Conservation (phyloP, 139 green algal genomes). For the Tetratostichococcus sp. region DNA sequence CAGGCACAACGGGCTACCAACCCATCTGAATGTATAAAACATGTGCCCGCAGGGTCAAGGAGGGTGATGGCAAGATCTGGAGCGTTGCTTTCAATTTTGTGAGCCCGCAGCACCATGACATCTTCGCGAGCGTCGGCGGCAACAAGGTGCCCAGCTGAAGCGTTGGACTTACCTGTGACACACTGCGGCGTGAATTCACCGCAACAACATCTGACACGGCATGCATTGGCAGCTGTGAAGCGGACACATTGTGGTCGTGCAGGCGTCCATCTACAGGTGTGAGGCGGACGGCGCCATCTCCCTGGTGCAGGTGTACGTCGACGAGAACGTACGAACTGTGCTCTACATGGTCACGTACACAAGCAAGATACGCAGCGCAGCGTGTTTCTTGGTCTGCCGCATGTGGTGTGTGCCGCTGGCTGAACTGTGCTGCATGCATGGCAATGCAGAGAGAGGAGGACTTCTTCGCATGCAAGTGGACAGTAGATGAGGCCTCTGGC, state of each 20-base stretch:
- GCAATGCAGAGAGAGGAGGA: slow-evolving; percentile 38
- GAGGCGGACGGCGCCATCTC: slow-evolving; percentile 36
- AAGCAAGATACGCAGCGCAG: too few species aligned
- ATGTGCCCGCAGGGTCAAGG: neutral
- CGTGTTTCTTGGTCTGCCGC: too few species aligned
- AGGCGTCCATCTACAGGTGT: slow-evolving; percentile 67
- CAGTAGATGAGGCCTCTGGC: slow-evolving; percentile 24
- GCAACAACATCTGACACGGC: too few species aligned
- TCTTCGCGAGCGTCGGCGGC: neutral
- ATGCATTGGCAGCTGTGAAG: too few species aligned
- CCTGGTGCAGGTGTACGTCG: slow-evolving; percentile 53
- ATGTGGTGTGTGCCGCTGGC: too few species aligned
- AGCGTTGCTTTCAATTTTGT: neutral
- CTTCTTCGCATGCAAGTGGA: slow-evolving; percentile 67
- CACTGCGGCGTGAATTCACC: too few species aligned
- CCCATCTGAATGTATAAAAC: too few species aligned
- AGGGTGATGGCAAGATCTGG: neutral
- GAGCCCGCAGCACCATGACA: neutral
- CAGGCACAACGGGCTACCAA: too few species aligned
- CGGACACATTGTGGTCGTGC: too few species aligned
- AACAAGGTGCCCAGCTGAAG: neutral
- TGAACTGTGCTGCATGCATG: too few species aligned
- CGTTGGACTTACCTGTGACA: too few species aligned
- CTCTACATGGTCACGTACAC: too few species aligned
- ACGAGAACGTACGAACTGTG: slow-evolving; percentile 41